These are phyloP conservation scores for Grigorovia yakushimaensis DNA, from an alignment of 805 yeast genomes.

Conservation along the genomic window DNA sequence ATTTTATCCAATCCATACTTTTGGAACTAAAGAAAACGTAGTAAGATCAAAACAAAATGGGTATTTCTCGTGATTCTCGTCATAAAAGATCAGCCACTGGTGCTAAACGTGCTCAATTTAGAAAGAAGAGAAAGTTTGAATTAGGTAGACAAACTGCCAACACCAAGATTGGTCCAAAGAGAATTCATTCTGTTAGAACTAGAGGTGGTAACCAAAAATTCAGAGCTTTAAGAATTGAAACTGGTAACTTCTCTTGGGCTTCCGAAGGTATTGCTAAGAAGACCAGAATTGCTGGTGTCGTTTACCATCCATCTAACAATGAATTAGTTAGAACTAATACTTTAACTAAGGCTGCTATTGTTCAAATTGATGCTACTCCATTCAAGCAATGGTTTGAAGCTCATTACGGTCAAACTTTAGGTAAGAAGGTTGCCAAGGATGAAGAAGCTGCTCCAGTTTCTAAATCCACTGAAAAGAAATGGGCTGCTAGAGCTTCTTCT, in stretches of 20 bases:
- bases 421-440: constrained; percentile 53
- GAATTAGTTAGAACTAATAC: constrained; percentile 99
- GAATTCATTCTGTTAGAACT: constrained; percentile 98
- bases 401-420: constrained; percentile 91
- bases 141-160: constrained; percentile 99
- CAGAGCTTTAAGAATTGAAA: constrained; percentile 99
- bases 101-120: constrained; percentile 99
- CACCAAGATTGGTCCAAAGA: constrained; percentile 98
- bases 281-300: constrained; percentile 97
- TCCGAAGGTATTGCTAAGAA: constrained; percentile 97
- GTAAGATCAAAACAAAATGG: constrained; percentile 52
- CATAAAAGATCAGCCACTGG: constrained; percentile 99
- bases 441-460: constrained; percentile 63
- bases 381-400: constrained; percentile 99
- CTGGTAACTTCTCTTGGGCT: constrained; percentile 99
- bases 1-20: background rate
- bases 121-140: constrained; percentile 99
- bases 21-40: background rate
- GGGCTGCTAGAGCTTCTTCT: constrained; percentile 81
- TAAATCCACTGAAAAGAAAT: constrained; percentile 78
- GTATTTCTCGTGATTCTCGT: constrained; percentile 99
- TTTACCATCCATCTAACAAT: constrained; percentile 99
- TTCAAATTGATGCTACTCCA: constrained; percentile 99
- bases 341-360: constrained; percentile 96
- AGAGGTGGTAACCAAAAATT: constrained; percentile 99